phyloP scores from a whole-genome alignment of 2,329 filamentous ascomycete genomes.

The Pleurostoma richardsiae region DNA sequence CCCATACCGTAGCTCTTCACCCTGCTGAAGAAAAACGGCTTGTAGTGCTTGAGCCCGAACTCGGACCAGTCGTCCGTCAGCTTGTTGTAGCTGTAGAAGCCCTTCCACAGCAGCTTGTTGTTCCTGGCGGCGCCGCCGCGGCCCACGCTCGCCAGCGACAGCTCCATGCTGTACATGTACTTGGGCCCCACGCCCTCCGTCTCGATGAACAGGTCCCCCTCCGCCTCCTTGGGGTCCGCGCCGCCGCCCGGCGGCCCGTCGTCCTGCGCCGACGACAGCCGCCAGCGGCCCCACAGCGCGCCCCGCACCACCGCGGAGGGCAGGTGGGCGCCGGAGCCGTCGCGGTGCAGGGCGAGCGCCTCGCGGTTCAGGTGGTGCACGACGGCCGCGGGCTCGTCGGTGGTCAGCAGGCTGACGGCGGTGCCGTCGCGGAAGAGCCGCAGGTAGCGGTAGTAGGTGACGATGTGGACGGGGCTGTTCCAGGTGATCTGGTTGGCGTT shows the following conservation, averaged over 20 bases:
- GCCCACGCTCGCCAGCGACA: slow-evolving; percentile 62
- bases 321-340: slow-evolving; percentile 28
- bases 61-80: slow-evolving; percentile 87
- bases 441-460: slow-evolving; percentile 96
- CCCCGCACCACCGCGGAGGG: slow-evolving; percentile 59
- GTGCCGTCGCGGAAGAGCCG: slow-evolving; percentile 91
- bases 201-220: slow-evolving; percentile 74
- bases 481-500: slow-evolving; percentile 69
- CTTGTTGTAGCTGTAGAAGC: slow-evolving; percentile 86
- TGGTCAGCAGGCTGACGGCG: slow-evolving; percentile 74
- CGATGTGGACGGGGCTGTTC: slow-evolving; percentile 82
- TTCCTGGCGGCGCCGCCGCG: slow-evolving; percentile 58
- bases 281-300: slow-evolving; percentile 55
- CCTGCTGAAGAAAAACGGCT: slow-evolving; percentile 63
- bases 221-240: slow-evolving; percentile 35
- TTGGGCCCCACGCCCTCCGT: slow-evolving; percentile 75
- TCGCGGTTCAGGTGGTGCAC: slow-evolving; percentile 78
- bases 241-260: slow-evolving; percentile 19
- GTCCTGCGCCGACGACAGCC: slow-evolving; percentile 32
- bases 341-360: slow-evolving; percentile 48
- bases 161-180: slow-evolving; percentile 81
- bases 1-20: slow-evolving; percentile 57
- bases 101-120: slow-evolving; percentile 84
- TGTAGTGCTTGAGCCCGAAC: slow-evolving; percentile 63
- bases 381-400: slow-evolving; percentile 76